Base-by-base conservation (phyloP, 106 monocot genomes). In the Gastrodia elata region DNA sequence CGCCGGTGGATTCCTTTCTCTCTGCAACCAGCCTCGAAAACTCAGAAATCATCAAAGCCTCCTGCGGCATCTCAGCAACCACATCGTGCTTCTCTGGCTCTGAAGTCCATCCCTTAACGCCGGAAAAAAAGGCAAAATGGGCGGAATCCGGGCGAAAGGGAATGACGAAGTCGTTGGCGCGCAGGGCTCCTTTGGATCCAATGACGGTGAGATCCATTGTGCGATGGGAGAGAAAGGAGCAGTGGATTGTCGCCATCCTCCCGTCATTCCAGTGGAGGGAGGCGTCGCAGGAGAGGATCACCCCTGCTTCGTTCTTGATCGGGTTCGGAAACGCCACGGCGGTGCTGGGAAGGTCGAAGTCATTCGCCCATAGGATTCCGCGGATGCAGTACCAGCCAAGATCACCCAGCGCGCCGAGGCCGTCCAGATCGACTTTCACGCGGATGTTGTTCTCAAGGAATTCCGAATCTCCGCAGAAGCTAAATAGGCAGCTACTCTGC, bases 331-430 rank as follows among this genome's bases (percentile, higher is more conserved):
- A 77, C 0, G 91, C 94, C 15, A 79, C 56, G 6, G 64, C 91
- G 4, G 77, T 89, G 22, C 72, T 83, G 26, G 94, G 94, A 11
- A 91, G 74, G 46, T 82, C 77, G 42, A 83, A 89, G 71, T 83
- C 70, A 14, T 75, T 71, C 46, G 89, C 87, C 91, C 88, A 95
- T 18, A 95, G 75, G 57, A 84, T 80, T 18, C 83, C 75, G 10
- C 91, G 81, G 42, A 87, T 83, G 82, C 91, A 91, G 77, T 95
- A 94, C 92, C 95, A 91, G 41, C 91, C 92, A 3, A 14, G 35
- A 72, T 95, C 95, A 1, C 92, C 95, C 0, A 92, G 80, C 34
- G 83, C 77, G 2, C 95, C 95, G 33, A 95, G 89, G 22, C 85
- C 80, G 41, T 96, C 95, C 1, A 91, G 87, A 65, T 92, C 85